Evolutionary conservation across 2,329 filamentous ascomycete genomes (phyloP), one percentile per base, ranked within the genome.

Genomic region (Graphium sp.): DNA sequence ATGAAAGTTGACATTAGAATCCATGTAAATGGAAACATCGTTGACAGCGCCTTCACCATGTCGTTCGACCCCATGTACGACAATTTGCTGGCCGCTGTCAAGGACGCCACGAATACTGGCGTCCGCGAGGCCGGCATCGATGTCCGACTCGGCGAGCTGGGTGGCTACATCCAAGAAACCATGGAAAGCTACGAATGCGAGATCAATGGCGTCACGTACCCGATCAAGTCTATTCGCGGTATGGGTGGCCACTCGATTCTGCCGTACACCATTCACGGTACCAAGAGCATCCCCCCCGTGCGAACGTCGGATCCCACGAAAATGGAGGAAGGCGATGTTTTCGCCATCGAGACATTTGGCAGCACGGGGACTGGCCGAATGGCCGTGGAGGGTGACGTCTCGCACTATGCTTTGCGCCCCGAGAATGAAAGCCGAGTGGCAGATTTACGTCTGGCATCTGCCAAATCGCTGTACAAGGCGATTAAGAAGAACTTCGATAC

Each of bases 401-500:
- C 79, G 16, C 80, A 87, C 52, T 92, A 92, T 43, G 80, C 79
- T 21, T 69, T 74, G 44, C 59, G 64, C 32, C 50, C 58, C 18
- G 74, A 87, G 48, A 70, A 77, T 5, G 65, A 74, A 29, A 74
- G 41, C 31, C n/a, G n/a, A n/a, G n/a, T n/a, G n/a, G 36, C 42
- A 14, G 34, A 44, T 32, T 56, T 87, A 31, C 66, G 77, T 30
- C 56, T 85, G 26, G 66, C 72, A 7, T 85, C 79, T 23, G 82
- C 82, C 23, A 83, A 81, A 55, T 74, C 70, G 27, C 58, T 92
- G 29, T 58, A 89, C 39, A 84, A 69, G 42, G 74, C 80, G 16
- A 91, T 92, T 52, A 83, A 77, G 52, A 87, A 87, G 61, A 89
- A 89, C 52, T 92, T 91, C 46, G 78, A 80, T 35, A 89, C 81